phyloP scores from a whole-genome alignment of 1,284 basidiomycete species.

The Ustanciosporium gigantosporum region DNA sequence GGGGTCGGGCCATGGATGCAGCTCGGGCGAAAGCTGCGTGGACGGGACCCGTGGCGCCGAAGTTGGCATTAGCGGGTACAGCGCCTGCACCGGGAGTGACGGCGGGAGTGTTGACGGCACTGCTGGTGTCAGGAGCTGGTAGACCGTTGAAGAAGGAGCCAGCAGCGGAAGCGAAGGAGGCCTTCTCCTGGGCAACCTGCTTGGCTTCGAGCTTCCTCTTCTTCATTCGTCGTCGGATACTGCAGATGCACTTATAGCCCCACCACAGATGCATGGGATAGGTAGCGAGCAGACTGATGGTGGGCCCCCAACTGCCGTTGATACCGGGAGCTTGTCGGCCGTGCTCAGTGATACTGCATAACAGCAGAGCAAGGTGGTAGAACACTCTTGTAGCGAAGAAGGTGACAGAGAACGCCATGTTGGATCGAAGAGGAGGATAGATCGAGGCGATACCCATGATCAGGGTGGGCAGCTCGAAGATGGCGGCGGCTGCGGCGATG shows the following conservation, averaged over 20 bases:
- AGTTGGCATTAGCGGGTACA: constrained; percentile 29
- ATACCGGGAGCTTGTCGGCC: constrained; percentile 43
- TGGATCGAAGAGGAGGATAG: constrained; percentile 53
- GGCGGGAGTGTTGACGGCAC: constrained; percentile 55
- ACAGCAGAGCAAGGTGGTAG: constrained; percentile 51
- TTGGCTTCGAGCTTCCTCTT: constrained; percentile 49
- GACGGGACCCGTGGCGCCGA: constrained; percentile 36
- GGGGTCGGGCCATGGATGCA: constrained; percentile 35
- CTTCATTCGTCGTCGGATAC: constrained; percentile 50
- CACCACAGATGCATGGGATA: constrained; percentile 60
- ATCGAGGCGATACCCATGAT: constrained; percentile 58
- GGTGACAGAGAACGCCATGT: constrained; percentile 55
- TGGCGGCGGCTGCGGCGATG: constrained; percentile 42
- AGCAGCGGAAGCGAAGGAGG: constrained; percentile 33
- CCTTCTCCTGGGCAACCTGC: constrained; percentile 33
- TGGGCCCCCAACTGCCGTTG: constrained; percentile 43
- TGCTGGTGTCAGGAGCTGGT: constrained; percentile 42
- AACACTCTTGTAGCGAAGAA: constrained; percentile 57
- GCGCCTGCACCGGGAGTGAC: constrained; percentile 44
- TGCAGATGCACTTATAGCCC: constrained; percentile 58
- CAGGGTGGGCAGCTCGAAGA: constrained; percentile 58
- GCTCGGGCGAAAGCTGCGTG: constrained; percentile 44
- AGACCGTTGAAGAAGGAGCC: constrained; percentile 51
- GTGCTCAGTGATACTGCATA: constrained; percentile 30
- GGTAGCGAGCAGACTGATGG: constrained; percentile 39